Conservation (phyloP, 306 rosid genomes). For the Dryas drummondii region DNA sequence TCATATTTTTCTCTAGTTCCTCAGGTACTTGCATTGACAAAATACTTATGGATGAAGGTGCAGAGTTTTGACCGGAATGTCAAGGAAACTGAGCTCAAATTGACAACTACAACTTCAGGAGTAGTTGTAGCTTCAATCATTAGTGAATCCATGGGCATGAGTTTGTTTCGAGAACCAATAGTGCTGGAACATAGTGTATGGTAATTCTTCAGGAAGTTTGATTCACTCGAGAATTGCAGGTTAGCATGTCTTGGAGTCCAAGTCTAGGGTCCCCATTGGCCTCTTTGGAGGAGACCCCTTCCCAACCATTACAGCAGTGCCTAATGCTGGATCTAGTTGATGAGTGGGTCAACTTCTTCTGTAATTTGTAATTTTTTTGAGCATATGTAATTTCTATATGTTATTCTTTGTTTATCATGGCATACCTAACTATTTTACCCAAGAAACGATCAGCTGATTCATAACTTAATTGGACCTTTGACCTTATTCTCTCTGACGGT, state of each 20-base stretch:
- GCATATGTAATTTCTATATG: too few relatives aligned
- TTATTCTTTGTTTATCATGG: too few relatives aligned
- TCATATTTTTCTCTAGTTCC: not conserved
- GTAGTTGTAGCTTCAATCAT: not conserved
- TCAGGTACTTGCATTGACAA: not conserved
- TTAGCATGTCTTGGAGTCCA: too few relatives aligned
- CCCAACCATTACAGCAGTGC: not conserved
- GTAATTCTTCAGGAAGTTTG: not conserved
- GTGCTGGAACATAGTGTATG: not conserved
- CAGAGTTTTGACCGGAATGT: not conserved
- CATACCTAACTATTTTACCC: too few relatives aligned
- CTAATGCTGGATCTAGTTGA: too few relatives aligned
- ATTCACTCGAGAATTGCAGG: too few relatives aligned
- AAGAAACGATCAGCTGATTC: too few relatives aligned
- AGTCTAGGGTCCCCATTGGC: not conserved
- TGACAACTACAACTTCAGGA: not conserved
- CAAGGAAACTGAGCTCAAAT: not conserved
- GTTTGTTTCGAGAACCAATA: conserved; percentile 1
- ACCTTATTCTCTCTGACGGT: too few relatives aligned
- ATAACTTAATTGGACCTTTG: too few relatives aligned
- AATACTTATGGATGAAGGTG: not conserved
- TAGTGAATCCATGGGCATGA: not conserved
- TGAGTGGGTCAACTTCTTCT: too few relatives aligned
- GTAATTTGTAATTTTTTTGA: too few relatives aligned
- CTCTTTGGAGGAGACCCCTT: not conserved